phyloP scores from a whole-genome alignment of 2,329 filamentous ascomycete genomes.

The Nigrograna mackinnonii region DNA sequence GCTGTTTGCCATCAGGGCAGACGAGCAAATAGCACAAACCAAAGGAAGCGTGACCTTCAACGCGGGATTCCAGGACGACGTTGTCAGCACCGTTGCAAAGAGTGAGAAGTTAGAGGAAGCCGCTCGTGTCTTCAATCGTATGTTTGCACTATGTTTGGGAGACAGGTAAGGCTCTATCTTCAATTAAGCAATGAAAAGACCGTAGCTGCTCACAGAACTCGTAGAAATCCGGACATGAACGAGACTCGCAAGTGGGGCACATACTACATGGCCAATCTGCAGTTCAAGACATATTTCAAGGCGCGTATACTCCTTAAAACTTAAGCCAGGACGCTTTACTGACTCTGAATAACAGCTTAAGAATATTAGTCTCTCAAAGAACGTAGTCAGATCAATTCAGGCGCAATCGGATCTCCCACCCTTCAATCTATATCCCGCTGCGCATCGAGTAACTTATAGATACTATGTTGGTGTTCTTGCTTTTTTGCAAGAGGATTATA shows the following conservation, averaged over 20 bases:
- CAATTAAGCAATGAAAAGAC: too few species aligned
- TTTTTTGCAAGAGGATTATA: slow-evolving; percentile 93
- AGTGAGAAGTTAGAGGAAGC: slow-evolving; percentile 89
- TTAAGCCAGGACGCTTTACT: background rate
- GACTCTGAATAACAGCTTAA: slow-evolving; percentile 63
- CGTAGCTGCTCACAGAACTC: too few species aligned
- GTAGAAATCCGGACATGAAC: slow-evolving; percentile 72
- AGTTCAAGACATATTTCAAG: slow-evolving; percentile 99
- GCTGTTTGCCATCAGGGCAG: slow-evolving; percentile 87
- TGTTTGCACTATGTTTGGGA: slow-evolving; percentile 87
- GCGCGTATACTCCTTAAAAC: slow-evolving; percentile 30
- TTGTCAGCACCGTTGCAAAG: slow-evolving; percentile 66
- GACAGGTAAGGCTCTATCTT: too few species aligned
- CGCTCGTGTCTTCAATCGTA: slow-evolving; percentile 84
- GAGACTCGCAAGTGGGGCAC: slow-evolving; percentile 98
- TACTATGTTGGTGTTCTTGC: slow-evolving; percentile 94
- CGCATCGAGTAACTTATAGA: slow-evolving; percentile 92
- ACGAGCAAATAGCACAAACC: slow-evolving; percentile 65
- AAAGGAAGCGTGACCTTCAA: slow-evolving; percentile 50
- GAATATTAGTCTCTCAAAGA: slow-evolving; percentile 85
- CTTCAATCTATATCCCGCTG: slow-evolving; percentile 78
- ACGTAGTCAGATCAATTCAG: slow-evolving; percentile 80
- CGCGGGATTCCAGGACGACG: slow-evolving; percentile 74
- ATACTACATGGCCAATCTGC: slow-evolving; percentile 89
- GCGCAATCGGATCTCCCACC: slow-evolving; percentile 81